These are phyloP conservation scores for Beauveria sp. DNA, from an alignment of 2,329 filamentous ascomycete species.

Conservation along the genomic window DNA sequence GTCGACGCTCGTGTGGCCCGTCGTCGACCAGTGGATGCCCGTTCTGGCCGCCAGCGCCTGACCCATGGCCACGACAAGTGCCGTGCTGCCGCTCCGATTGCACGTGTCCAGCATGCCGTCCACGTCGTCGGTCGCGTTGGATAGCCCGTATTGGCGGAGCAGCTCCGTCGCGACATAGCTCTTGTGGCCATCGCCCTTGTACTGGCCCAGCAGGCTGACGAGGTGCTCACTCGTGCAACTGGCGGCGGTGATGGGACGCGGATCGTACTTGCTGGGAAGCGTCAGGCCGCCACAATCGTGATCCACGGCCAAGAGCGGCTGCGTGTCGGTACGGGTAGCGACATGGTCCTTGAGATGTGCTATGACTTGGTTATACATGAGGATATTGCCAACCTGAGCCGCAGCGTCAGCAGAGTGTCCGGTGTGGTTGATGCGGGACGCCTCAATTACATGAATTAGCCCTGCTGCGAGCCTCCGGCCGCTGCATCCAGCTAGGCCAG, in stretches of 20 bases:
- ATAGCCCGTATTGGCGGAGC: constrained; percentile 16
- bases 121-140: constrained; percentile 12
- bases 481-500: constrained; percentile 15
- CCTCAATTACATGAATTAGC: constrained; percentile 21
- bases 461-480: constrained; percentile 11
- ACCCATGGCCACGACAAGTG: constrained; percentile 13
- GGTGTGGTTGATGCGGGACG: constrained; percentile 19
- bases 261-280: constrained; percentile 16
- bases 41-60: constrained; percentile 12
- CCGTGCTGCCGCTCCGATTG: constrained; percentile 8
- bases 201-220: constrained; percentile 7
- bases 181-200: constrained; percentile 14
- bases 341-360: constrained; percentile 17
- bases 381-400: constrained; percentile 17
- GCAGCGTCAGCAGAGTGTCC: constrained; percentile 18
- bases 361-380: constrained; percentile 21
- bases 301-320: constrained; percentile 20
- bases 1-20: constrained; percentile 17
- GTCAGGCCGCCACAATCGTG: constrained; percentile 21
- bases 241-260: constrained; percentile 13
- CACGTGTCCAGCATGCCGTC: constrained; percentile 10
- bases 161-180: constrained; percentile 13
- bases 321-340: constrained; percentile 16
- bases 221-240: constrained; percentile 16
- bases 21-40: constrained; percentile 18